These are phyloP conservation scores for Microbotryum violaceum DNA, from an alignment of 1,284 basidiomycete species.

Conservation along the genomic window DNA sequence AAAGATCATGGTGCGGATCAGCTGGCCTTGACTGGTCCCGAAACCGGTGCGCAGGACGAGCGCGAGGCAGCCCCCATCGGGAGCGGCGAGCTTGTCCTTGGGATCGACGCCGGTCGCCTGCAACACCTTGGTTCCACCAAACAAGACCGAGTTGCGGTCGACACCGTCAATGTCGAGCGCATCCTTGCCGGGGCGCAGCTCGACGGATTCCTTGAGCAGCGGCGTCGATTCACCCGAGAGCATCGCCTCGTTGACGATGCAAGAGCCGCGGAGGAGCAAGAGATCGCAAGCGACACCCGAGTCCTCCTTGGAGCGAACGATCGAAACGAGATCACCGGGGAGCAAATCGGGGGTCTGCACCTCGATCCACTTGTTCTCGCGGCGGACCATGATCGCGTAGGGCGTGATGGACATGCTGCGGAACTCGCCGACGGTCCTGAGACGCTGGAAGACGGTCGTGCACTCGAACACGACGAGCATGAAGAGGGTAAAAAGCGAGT, in stretches of 20 bases:
- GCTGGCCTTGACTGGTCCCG: conserved; percentile 88
- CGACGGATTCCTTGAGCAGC: conserved; percentile 82
- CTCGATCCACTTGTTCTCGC: conserved; percentile 69
- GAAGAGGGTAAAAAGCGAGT: conserved; percentile 90
- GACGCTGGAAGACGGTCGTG: conserved; percentile 88
- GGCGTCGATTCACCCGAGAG: conserved; percentile 93
- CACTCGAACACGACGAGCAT: conserved; percentile 96
- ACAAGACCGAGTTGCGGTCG: conserved; percentile 81
- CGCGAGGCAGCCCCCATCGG: conserved; percentile 77
- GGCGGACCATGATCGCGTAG: conserved; percentile 70
- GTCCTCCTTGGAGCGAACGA: conserved; percentile 68
- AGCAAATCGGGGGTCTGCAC: conserved; percentile 75
- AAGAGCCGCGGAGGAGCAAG: conserved; percentile 74
- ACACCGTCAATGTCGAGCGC: conserved; percentile 70
- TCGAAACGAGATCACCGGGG: conserved; percentile 81
- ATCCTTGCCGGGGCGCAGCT: conserved; percentile 68
- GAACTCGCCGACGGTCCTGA: conserved; percentile 84
- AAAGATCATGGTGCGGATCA: conserved; percentile 96
- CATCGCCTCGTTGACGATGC: conserved; percentile 97
- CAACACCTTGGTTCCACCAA: conserved; percentile 88
- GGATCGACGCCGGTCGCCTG: conserved; percentile 51
- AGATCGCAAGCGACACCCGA: conserved; percentile 86
- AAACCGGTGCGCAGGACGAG: conserved; percentile 91
- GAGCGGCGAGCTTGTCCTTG: conserved; percentile 46
- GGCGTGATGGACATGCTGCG: conserved; percentile 88